These are phyloP conservation scores for Trichoderma arundinaceum DNA, from an alignment of 2,329 filamentous ascomycete species.

Conservation along the genomic window DNA sequence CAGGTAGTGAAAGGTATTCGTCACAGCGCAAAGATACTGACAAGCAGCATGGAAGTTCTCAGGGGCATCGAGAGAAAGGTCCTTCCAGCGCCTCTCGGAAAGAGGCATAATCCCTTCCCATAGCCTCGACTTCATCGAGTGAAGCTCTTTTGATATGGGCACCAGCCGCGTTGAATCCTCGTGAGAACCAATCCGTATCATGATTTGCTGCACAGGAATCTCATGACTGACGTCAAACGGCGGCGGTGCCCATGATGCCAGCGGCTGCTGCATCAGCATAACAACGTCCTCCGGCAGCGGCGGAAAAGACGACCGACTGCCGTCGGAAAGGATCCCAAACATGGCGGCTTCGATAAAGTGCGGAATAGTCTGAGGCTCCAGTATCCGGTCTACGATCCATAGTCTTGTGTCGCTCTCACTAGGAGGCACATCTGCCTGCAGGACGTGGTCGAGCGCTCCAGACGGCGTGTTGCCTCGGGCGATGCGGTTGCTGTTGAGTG, in stretches of 20 bases:
- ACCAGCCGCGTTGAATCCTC: slow-evolving; percentile 35
- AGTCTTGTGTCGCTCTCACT: slow-evolving; percentile 15
- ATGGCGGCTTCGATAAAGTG: slow-evolving; percentile 36
- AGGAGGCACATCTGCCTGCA: not conserved
- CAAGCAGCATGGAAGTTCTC: slow-evolving; percentile 39
- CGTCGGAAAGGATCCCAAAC: slow-evolving; percentile 30
- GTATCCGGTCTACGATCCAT: slow-evolving; percentile 37
- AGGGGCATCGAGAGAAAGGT: slow-evolving; percentile 35
- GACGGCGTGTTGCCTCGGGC: slow-evolving; percentile 28
- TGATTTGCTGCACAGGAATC: slow-evolving; percentile 29
- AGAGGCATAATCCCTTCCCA: slow-evolving; percentile 41
- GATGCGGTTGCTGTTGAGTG: slow-evolving; percentile 23
- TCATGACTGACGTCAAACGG: slow-evolving; percentile 32
- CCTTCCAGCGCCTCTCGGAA: slow-evolving; percentile 39
- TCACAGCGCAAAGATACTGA: slow-evolving; percentile 34
- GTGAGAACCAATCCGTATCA: slow-evolving; percentile 34
- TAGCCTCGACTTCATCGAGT: slow-evolving; percentile 41
- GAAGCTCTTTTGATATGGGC: slow-evolving; percentile 39
- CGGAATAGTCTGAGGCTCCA: slow-evolving; percentile 37
- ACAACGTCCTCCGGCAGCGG: slow-evolving; percentile 17
- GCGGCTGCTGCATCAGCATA: slow-evolving; percentile 30
- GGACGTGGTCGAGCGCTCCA: slow-evolving; percentile 9
- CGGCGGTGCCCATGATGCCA: slow-evolving; percentile 38
- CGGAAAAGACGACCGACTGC: slow-evolving; percentile 24
- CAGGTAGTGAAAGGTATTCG: slow-evolving; percentile 40